A percentile compares a stretch with the other conserved stretches of the same genome.
phyloP scores from a whole-genome alignment of 2,329 filamentous ascomycete species.

The Cladobotryum mycophilum region DNA sequence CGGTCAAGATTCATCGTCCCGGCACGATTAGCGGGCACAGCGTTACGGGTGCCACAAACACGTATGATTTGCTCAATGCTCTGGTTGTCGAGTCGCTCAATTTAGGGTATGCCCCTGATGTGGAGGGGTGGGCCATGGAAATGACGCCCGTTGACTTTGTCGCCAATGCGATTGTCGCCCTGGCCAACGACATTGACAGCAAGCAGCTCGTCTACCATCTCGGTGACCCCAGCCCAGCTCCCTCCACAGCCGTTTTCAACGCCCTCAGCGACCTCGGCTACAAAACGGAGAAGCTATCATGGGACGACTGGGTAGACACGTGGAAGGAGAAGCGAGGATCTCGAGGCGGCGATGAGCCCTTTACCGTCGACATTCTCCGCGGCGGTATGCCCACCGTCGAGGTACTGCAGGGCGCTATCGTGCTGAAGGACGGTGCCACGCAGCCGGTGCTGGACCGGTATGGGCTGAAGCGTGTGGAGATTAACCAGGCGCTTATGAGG shows the following conservation, averaged over 20 bases:
- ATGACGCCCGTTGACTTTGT: constrained; percentile 84
- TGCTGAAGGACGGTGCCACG: constrained; percentile 66
- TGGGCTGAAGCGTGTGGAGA: constrained; percentile 58
- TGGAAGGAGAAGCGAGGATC: constrained; percentile 66
- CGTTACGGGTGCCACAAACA: constrained; percentile 66
- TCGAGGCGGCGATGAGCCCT: constrained; percentile 63
- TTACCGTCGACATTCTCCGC: constrained; percentile 72
- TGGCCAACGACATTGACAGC: constrained; percentile 57
- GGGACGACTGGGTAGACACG: constrained; percentile 67
- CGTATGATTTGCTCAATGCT: constrained; percentile 71
- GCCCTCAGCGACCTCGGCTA: constrained; percentile 63
- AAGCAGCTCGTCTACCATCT: constrained; percentile 66
- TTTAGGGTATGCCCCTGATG: constrained; percentile 62
- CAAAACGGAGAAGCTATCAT: constrained; percentile 57
- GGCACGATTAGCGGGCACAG: constrained; percentile 78
- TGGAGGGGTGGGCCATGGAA: constrained; percentile 70
- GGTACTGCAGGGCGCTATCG: constrained; percentile 63
- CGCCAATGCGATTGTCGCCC: constrained; percentile 64
- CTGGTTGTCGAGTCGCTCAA: constrained; percentile 71
- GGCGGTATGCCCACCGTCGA: constrained; percentile 74
- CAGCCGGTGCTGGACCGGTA: constrained; percentile 48
- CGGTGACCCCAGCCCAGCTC: constrained; percentile 64
- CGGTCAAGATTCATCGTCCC: constrained; percentile 64
- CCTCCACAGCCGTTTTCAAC: constrained; percentile 60
- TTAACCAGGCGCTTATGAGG: constrained; percentile 64